A percentile compares a stretch with the other conserved stretches of the same genome.
Evolutionary conservation across 2,329 filamentous ascomycete genomes (phyloP).

Genomic region (Fusarium veterinarium): DNA sequence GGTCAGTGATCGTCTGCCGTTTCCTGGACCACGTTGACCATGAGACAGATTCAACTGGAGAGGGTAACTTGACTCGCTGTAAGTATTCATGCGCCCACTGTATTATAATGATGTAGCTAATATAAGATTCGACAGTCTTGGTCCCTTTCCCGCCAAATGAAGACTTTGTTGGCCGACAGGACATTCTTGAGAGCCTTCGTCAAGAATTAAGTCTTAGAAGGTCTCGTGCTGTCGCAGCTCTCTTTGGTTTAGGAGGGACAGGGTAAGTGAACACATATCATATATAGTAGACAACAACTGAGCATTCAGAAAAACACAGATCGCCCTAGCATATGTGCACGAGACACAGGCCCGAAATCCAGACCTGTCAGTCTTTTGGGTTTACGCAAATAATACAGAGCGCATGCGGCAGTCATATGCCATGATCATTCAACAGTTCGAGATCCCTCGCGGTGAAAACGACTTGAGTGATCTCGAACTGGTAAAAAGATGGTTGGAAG

Average conservation of each 20-base stretch:
- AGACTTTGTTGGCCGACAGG: not conserved
- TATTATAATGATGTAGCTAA: rapidly evolving
- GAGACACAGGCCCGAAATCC: rapidly evolving
- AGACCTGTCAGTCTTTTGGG: not conserved
- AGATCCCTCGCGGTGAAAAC: not conserved
- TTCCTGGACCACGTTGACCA: not conserved
- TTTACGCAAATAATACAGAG: not conserved
- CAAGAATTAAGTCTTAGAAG: not conserved
- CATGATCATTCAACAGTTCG: not conserved
- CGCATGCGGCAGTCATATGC: not conserved
- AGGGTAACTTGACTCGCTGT: not conserved
- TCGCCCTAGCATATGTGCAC: not conserved
- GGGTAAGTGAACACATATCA: not conserved
- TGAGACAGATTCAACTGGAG: not conserved
- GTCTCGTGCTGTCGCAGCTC: not conserved
- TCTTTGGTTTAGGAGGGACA: not conserved
- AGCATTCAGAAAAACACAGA: not conserved
- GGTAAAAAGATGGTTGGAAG: not conserved
- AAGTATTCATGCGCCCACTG: too few species aligned
- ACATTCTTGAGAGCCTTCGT: not conserved
- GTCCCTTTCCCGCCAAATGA: rapidly evolving
- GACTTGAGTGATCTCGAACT: not conserved
- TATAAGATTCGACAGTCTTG: not conserved
- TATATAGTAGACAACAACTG: not conserved
- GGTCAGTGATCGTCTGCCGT: rapidly evolving